A percentile compares a stretch with the other conserved stretches of the same genome.
phyloP scores from a whole-genome alignment of 2,329 filamentous ascomycete species.

The Fusarium sp. region DNA sequence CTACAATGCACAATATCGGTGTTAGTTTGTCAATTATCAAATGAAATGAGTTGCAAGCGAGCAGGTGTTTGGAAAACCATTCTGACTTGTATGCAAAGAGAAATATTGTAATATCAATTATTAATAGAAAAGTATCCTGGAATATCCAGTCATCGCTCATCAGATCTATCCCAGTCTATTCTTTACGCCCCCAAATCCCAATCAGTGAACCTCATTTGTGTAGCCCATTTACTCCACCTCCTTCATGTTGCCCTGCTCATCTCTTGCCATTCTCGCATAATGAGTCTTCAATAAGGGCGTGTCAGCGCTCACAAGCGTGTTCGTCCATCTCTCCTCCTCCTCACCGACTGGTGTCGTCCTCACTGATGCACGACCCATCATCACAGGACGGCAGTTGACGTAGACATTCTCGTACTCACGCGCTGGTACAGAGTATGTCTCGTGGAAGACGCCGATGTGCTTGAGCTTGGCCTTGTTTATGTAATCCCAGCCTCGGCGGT shows the following conservation, averaged over 20 bases:
- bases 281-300: constrained; percentile 53
- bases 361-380: constrained; percentile 53
- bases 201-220: too few relatives aligned
- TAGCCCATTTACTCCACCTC: constrained; percentile 19
- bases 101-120: not conserved
- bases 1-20: not conserved
- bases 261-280: constrained; percentile 51
- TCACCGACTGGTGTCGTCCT: constrained; percentile 34
- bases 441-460: constrained; percentile 67
- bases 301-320: constrained; percentile 53
- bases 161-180: not conserved
- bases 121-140: not conserved
- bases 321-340: constrained; percentile 51
- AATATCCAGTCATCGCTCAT: not conserved
- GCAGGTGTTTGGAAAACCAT: not conserved
- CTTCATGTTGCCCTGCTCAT: constrained; percentile 39
- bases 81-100: not conserved
- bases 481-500: constrained; percentile 65
- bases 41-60: not conserved
- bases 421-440: constrained; percentile 62
- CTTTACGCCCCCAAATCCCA: not conserved
- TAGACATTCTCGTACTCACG: constrained; percentile 67
- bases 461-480: constrained; percentile 55
- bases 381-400: constrained; percentile 56
- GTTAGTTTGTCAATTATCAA: not conserved